Base-by-base conservation (phyloP, 2,329 filamentous ascomycete genomes). In the Fusarium euwallaceae region DNA sequence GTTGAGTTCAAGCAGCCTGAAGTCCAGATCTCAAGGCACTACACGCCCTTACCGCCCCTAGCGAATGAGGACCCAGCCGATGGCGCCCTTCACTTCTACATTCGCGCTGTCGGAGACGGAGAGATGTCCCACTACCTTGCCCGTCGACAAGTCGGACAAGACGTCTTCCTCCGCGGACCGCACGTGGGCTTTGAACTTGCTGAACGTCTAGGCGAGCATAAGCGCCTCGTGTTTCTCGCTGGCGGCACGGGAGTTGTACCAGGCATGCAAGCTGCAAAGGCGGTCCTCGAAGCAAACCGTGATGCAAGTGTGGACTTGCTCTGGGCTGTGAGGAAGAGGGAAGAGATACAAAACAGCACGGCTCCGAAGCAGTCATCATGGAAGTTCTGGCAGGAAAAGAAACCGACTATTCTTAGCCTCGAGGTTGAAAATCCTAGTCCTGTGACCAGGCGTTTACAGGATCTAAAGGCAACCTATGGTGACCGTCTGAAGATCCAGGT, bases 1-100 rank as follows among this genome's bases (percentile, higher is more conserved):
- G 92, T 98, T 37, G 93, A 98, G 85, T 91, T 98, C 80, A 98
- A 97, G 84, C 97, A 98, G 84, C 97, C 97, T 3, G 92, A 98
- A 81, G 85, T 98, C 67, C 95, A 98, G 83, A 97, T 99, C 77
- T 94, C 94, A 51, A 87, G 97, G 71, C 92, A 95, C 67, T 99
- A 99, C 83, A 98, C 97, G 5, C 95, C 96, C 86, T 99, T 0
- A 22, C 96, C 95, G 0, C 88, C 91, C 0, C 29, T 75, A 0
- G 62, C 70, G 1, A 75, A 61, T 6, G 76, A 80, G 16, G 78
- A 82, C 3, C 78, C 76, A 2, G 76, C 81, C n/a, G 78, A 79
- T 37, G 84, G 86, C 45, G 81, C 85, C 3, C 79, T 98, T 64
- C 87, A 93, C 10, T 92, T 98, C 71, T 88, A 97, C 71, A 92